These are phyloP conservation scores for Hymenoscyphus fructigenus DNA, from an alignment of 2,329 filamentous ascomycete species.

Conservation along the genomic window DNA sequence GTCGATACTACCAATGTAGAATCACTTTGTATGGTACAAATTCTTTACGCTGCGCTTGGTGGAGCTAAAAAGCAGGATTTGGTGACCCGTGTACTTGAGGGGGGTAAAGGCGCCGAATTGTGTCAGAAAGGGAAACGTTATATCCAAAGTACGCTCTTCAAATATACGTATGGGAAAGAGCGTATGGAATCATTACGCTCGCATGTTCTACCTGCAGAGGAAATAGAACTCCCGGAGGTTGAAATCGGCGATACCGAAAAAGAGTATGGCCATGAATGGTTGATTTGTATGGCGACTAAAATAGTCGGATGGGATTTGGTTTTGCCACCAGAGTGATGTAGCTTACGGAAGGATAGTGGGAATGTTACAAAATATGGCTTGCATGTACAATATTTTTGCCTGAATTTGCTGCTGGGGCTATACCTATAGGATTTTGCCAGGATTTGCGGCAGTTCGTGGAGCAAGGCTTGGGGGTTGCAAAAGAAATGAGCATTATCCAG, in stretches of 20 bases:
- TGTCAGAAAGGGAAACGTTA: conserved; percentile 18
- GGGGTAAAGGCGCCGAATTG: background rate
- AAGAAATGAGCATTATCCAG: no score
- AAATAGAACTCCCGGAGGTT: background rate
- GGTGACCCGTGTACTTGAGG: conserved; percentile 22
- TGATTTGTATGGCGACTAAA: conserved; percentile 18
- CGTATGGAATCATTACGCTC: conserved; percentile 24
- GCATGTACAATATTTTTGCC: background rate
- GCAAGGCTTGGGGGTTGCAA: no score
- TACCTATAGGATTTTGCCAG: no score
- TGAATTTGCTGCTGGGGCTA: background rate
- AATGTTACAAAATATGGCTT: no score
- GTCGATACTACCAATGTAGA: conserved; percentile 15
- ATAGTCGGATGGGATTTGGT: conserved; percentile 25
- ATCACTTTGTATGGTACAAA: conserved; percentile 27
- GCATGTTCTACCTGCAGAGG: conserved; percentile 19
- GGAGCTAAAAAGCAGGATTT: conserved; percentile 21
- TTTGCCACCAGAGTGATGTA: background rate
- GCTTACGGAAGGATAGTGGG: background rate
- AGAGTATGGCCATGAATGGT: conserved; percentile 18
- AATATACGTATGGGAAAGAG: conserved; percentile 24
- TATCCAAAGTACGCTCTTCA: conserved; percentile 29
- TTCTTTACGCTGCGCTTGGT: conserved; percentile 29
- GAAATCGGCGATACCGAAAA: no score
- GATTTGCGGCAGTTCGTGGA: background rate